Evolutionary conservation across 495 filamentous ascomycete genomes (phyloP).

Genomic region (Podospora bellae-mahoneyi): DNA sequence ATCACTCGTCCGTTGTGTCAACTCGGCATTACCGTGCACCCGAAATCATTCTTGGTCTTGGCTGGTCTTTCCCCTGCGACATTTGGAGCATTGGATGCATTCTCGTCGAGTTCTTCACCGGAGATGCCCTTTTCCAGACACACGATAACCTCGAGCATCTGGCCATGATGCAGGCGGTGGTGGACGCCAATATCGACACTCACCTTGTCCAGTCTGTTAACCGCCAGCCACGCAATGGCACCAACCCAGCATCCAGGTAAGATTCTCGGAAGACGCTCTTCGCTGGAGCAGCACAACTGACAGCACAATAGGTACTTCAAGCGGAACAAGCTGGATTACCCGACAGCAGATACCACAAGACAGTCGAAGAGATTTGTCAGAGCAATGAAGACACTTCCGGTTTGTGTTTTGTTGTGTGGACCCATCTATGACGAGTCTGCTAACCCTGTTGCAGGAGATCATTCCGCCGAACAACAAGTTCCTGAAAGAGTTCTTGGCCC

Average conservation of each 20-base stretch:
- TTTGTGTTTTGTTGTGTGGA: conserved; percentile 46
- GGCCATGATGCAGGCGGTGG: conserved; percentile 98
- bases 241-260: conserved; percentile 80
- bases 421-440: neutral
- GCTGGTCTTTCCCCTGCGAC: conserved; percentile 97
- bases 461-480: conserved; percentile 78
- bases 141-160: conserved; percentile 97
- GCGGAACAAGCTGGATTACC: conserved; percentile 80
- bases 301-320: conserved; percentile 70
- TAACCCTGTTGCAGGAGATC: conserved; percentile 65
- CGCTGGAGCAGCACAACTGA: conserved; percentile 24
- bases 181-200: conserved; percentile 67
- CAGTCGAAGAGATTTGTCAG: conserved; percentile 89
- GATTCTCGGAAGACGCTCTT: conserved; percentile 30
- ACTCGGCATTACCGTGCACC: conserved; percentile 95
- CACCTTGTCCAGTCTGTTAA: conserved; percentile 73
- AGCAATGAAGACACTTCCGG: conserved; percentile 85
- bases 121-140: conserved; percentile 95
- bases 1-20: conserved; percentile 94
- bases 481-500: conserved; percentile 80
- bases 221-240: conserved; percentile 58
- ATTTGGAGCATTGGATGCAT: conserved; percentile 99
- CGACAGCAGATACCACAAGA: conserved; percentile 78
- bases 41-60: conserved; percentile 93
- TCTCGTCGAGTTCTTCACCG: conserved; percentile 97